Percentiles rank a stretch among this genome's conserved stretches.
phyloP scores from a whole-genome alignment of 2,329 filamentous ascomycete genomes.

The Ceratocystis albifundus region DNA sequence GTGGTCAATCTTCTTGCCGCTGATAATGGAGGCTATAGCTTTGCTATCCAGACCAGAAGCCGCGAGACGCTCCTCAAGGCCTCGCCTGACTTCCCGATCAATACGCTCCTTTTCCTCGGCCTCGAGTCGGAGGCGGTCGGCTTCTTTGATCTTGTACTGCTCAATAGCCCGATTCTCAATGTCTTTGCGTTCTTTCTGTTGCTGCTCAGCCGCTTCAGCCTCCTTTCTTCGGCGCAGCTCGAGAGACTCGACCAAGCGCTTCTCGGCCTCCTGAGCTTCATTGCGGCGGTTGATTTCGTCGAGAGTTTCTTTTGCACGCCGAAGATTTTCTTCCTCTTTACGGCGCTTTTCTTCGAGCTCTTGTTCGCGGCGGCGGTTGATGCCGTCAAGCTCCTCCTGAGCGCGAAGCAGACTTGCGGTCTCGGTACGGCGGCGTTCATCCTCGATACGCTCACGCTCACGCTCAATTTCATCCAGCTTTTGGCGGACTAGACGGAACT shows the following conservation, averaged over 20 bases:
- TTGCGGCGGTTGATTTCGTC: conserved; percentile 37
- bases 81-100: conserved; percentile 44
- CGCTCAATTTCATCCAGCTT: conserved; percentile 29
- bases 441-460: conserved; percentile 27
- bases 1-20: conserved; percentile 38
- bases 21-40: conserved; percentile 47
- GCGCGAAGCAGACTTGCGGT: conserved; percentile 37
- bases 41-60: conserved; percentile 48
- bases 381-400: conserved; percentile 39
- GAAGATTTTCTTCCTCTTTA: conserved; percentile 29
- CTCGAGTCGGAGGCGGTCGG: conserved; percentile 38
- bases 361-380: conserved; percentile 36
- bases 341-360: conserved; percentile 35
- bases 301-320: conserved; percentile 38
- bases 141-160: conserved; percentile 40
- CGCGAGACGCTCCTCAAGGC: conserved; percentile 46
- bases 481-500: conserved; percentile 33
- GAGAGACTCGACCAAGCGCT: conserved; percentile 42
- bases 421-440: conserved; percentile 34
- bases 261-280: conserved; percentile 39
- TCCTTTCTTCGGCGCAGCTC: conserved; percentile 34
- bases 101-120: conserved; percentile 38
- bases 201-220: conserved; percentile 37
- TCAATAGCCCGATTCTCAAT: conserved; percentile 41
- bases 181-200: conserved; percentile 35